Percentiles rank a stretch among this genome's conserved stretches.
Evolutionary conservation across 176 grass and related monocot genomes (phyloP).

Genomic region (Triticum monococcum): DNA sequence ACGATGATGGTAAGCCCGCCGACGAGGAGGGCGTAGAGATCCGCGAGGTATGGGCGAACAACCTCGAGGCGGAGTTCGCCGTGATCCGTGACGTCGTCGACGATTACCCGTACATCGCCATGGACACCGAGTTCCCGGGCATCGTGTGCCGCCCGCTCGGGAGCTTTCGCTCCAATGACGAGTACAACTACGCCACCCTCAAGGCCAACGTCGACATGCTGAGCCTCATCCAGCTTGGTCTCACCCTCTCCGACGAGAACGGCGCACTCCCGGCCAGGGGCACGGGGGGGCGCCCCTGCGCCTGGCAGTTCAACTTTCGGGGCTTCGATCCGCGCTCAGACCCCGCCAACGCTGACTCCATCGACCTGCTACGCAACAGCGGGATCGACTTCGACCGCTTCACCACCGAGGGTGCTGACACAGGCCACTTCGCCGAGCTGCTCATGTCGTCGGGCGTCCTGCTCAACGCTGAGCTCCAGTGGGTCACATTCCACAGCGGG

Average conservation of each 20-base stretch:
- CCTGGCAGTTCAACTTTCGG: conserved; percentile 91
- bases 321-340: conserved; percentile 57
- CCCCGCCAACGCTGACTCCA: conserved; percentile 49
- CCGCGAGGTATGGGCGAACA: conserved; percentile 71
- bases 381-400: conserved; percentile 73
- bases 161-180: conserved; percentile 6
- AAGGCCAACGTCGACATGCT: conserved; percentile 71
- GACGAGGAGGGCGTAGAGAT: conserved; percentile 51
- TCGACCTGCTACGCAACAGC: conserved; percentile 53
- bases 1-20: not conserved
- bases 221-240: conserved; percentile 84
- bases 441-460: conserved; percentile 75
- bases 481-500: conserved; percentile 81
- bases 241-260: conserved; percentile 57
- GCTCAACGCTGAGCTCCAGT: conserved; percentile 50
- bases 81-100: conserved; percentile 61
- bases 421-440: conserved; percentile 62
- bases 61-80: conserved; percentile 69
- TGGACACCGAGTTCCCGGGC: conserved; percentile 95
- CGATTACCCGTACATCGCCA: conserved; percentile 55
- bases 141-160: conserved; percentile 39
- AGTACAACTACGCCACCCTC: conserved; percentile 65
- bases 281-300: conserved; percentile 24
- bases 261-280: conserved; percentile 56
- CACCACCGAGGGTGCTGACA: conserved; percentile 42